These are phyloP conservation scores for Areca catechu DNA, from an alignment of 176 grass and related monocot species.

Conservation along the genomic window DNA sequence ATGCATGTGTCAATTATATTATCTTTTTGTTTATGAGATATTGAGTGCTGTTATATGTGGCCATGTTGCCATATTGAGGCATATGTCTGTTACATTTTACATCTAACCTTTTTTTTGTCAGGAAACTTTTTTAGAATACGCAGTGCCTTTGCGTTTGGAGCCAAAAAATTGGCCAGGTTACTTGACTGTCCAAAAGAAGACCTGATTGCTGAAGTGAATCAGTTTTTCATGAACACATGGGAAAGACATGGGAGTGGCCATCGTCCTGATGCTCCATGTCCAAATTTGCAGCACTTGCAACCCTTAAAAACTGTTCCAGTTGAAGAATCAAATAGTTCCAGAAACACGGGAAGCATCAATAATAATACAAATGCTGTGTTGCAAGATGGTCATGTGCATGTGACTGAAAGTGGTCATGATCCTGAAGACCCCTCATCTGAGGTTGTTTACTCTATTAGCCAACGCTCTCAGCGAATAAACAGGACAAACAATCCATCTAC, in stretches of 20 bases:
- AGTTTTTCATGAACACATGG: slow-evolving; percentile 82
- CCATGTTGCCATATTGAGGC: too few species aligned
- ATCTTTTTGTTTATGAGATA: too few species aligned
- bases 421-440: slow-evolving; percentile 30
- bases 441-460: slow-evolving; percentile 23
- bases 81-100: background rate
- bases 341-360: slow-evolving; percentile 22
- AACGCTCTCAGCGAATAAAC: slow-evolving; percentile 18
- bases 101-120: slow-evolving; percentile 25
- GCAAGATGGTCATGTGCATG: slow-evolving; percentile 23
- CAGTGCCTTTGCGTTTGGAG: slow-evolving; percentile 81
- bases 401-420: slow-evolving; percentile 32
- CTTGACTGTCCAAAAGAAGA: slow-evolving; percentile 71
- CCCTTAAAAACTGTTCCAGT: slow-evolving; percentile 26
- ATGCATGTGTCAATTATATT: too few species aligned
- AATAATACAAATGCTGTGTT: slow-evolving; percentile 33
- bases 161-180: slow-evolving; percentile 57
- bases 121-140: slow-evolving; percentile 98
- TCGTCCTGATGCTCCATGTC: slow-evolving; percentile 42
- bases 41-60: too few species aligned
- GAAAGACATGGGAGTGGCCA: slow-evolving; percentile 54
- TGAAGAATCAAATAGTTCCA: slow-evolving; percentile 37
- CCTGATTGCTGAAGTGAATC: slow-evolving; percentile 55
- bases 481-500: slow-evolving; percentile 24
- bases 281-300: slow-evolving; percentile 25